Percentiles rank a stretch among this genome's conserved stretches.
Conservation (phyloP, 176 grass and related monocot species). For the Phoenix dactylifera region DNA sequence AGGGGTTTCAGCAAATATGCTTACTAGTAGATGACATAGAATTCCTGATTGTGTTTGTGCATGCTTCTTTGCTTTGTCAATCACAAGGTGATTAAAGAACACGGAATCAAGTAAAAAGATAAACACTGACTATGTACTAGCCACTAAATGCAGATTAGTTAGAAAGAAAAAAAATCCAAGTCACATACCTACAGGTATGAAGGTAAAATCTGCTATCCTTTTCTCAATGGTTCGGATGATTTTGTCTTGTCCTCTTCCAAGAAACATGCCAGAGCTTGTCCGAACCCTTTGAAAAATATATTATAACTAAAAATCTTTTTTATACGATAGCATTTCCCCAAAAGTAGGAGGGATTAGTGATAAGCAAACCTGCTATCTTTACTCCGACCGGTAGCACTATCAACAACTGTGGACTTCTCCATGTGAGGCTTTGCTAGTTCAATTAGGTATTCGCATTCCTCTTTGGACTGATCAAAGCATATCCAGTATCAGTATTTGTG, state of each 20-base stretch:
- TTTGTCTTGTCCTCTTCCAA: constrained; percentile 86
- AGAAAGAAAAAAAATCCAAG: not conserved
- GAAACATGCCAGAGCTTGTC: constrained; percentile 94
- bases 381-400: constrained; percentile 63
- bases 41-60: too few species aligned
- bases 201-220: constrained; percentile 88
- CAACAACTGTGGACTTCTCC: constrained; percentile 90
- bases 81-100: too few species aligned
- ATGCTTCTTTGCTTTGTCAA: too few species aligned
- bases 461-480: constrained; percentile 61
- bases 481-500: constrained; percentile 1
- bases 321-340: constrained; percentile 1
- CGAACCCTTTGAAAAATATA: constrained; percentile 44
- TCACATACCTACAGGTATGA: constrained; percentile 80
- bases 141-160: too few species aligned
- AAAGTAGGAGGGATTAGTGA: constrained; percentile 11
- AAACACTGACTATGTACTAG: too few species aligned
- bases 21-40: too few species aligned
- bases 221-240: constrained; percentile 72
- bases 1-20: too few species aligned
- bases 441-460: constrained; percentile 92
- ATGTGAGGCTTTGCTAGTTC: constrained; percentile 77
- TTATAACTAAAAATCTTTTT: constrained; percentile 6
- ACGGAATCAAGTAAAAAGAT: too few species aligned
- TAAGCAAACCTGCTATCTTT: constrained; percentile 81